phyloP scores from a whole-genome alignment of 768 basidiomycete genomes.

The Tylopilus intermedius region DNA sequence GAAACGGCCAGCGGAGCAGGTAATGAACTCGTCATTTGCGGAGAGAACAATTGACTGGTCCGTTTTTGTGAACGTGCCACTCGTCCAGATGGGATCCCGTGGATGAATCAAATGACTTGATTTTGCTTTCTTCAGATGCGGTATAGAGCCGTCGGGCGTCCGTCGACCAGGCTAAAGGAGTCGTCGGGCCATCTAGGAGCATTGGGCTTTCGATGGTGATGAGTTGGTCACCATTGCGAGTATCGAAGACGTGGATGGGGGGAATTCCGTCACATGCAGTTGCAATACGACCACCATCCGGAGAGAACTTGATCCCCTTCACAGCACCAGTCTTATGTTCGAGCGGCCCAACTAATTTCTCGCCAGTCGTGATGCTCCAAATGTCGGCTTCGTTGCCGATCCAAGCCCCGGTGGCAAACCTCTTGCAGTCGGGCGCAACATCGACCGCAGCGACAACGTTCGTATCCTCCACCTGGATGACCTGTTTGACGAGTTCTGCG shows the following conservation, averaged over 20 bases:
- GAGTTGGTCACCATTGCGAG: background rate
- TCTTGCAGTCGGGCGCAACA: background rate
- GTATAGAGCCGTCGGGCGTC: background rate
- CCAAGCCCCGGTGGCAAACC: background rate
- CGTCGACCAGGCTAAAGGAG: background rate
- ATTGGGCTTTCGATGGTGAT: background rate
- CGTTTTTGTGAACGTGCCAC: background rate
- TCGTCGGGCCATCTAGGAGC: fast-evolving
- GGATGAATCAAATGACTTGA: background rate
- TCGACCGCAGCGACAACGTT: background rate
- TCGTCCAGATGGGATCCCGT: background rate
- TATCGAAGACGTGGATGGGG: background rate
- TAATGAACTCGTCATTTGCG: background rate
- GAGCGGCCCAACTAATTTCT: background rate
- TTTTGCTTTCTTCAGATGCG: background rate
- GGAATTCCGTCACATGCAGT: background rate
- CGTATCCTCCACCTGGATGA: background rate
- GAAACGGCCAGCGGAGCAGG: background rate
- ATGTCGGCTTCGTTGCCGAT: background rate
- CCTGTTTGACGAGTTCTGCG: too few relatives aligned
- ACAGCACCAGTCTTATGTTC: background rate
- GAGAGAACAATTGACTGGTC: background rate
- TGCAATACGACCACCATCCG: background rate
- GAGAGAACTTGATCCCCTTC: background rate
- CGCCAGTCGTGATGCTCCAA: background rate